Conservation (phyloP, 1,284 basidiomycete species). For the Pascua guehoae region DNA sequence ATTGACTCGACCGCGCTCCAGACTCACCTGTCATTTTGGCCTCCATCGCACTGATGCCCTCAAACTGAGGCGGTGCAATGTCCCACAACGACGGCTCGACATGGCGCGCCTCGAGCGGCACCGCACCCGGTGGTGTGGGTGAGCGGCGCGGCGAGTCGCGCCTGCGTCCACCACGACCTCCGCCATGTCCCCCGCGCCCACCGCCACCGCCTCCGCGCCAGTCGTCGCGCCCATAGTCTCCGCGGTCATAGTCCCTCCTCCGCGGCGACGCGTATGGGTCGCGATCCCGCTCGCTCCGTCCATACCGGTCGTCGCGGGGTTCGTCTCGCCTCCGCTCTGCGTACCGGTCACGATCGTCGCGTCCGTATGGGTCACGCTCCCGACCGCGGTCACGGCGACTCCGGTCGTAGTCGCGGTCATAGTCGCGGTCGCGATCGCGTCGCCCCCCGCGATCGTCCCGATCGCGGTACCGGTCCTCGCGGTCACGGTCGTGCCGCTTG, state of each 20-base stretch:
- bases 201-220: slow-evolving; percentile 33
- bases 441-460: background rate
- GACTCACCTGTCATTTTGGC: slow-evolving; percentile 88
- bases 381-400: slow-evolving; percentile 7
- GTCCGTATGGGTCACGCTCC: slow-evolving; percentile 12
- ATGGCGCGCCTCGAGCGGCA: slow-evolving; percentile 78
- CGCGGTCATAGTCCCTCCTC: too few species aligned
- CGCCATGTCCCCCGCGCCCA: slow-evolving; percentile 37
- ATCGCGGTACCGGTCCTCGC: slow-evolving; percentile 14
- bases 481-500: slow-evolving; percentile 10
- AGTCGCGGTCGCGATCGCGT: slow-evolving; percentile 6
- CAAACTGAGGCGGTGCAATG: slow-evolving; percentile 89
- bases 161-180: slow-evolving; percentile 48
- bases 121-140: slow-evolving; percentile 81
- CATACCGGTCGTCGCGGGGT: slow-evolving; percentile 7
- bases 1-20: background rate
- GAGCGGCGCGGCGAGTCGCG: slow-evolving; percentile 64
- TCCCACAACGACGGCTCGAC: slow-evolving; percentile 92
- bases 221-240: background rate
- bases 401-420: slow-evolving; percentile 15
- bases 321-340: slow-evolving; percentile 17
- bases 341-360: slow-evolving; percentile 13
- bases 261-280: background rate
- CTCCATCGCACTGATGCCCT: slow-evolving; percentile 88
- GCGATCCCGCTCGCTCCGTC: slow-evolving; percentile 8